Evolutionary conservation across 345 rosid genomes (phyloP).

Genomic region (Murraya koenigii): DNA sequence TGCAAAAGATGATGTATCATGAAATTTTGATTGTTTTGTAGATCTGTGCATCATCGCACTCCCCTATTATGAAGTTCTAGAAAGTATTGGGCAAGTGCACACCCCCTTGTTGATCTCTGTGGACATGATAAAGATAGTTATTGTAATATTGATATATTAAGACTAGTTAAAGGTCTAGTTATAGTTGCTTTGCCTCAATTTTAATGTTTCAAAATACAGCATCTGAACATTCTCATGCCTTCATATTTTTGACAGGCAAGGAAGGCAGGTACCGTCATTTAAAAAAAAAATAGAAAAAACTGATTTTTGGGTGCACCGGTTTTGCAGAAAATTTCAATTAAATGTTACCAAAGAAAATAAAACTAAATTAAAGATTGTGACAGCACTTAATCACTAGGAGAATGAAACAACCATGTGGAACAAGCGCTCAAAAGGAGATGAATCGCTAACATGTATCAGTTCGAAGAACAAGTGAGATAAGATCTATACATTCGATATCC

Average conservation of each 20-base stretch:
- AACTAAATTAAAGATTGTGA: neutral
- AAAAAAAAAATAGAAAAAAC: no score
- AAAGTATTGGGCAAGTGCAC: neutral
- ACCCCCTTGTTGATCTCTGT: accelerated
- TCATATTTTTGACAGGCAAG: neutral
- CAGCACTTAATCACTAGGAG: neutral
- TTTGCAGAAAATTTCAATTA: neutral
- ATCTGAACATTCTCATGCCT: neutral
- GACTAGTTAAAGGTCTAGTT: no score
- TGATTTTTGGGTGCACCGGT: neutral
- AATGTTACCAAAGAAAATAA: neutral
- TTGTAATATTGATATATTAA: no score
- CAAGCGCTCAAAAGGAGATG: neutral
- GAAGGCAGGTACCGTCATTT: no score
- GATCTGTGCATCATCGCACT: neutral
- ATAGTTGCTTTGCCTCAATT: neutral
- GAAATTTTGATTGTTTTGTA: neutral
- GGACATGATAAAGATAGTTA: no score
- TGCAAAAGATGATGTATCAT: neutral
- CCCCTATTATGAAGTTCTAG: neutral
- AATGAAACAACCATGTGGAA: neutral
- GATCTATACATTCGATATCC: conserved; percentile 38
- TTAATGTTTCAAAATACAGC: neutral
- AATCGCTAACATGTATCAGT: neutral
- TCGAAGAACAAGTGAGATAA: conserved; percentile 1